phyloP scores from a whole-genome alignment of 139 green algal genomes.

The Chlorella sp. region DNA sequence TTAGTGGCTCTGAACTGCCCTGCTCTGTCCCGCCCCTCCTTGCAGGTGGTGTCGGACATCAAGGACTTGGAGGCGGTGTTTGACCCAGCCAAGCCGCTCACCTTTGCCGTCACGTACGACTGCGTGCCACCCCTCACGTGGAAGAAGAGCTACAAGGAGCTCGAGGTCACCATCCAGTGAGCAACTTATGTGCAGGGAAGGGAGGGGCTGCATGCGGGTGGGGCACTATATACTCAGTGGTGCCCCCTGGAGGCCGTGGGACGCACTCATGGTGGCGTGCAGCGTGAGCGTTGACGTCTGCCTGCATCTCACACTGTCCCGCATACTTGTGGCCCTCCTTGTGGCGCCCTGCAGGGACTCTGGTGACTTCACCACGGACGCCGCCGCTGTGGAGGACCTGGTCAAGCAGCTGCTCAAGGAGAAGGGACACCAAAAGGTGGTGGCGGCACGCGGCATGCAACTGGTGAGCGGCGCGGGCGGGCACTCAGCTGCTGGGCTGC shows the following conservation, averaged over 20 bases:
- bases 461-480: too few relatives aligned
- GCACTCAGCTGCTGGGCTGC: too few relatives aligned
- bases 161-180: slow-evolving; percentile 48
- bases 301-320: too few relatives aligned
- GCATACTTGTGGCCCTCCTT: too few relatives aligned
- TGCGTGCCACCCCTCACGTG: slow-evolving; percentile 43
- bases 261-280: too few relatives aligned
- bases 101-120: slow-evolving; percentile 11
- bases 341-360: slow-evolving; percentile 20
- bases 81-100: slow-evolving; percentile 28
- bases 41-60: slow-evolving; percentile 10
- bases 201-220: too few relatives aligned
- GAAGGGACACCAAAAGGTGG: slow-evolving; percentile 47
- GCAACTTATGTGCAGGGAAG: too few relatives aligned
- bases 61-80: slow-evolving; percentile 40
- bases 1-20: too few relatives aligned
- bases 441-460: slow-evolving; percentile 29
- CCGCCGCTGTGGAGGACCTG: slow-evolving; percentile 41
- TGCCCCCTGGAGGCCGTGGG: too few relatives aligned
- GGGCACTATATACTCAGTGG: too few relatives aligned
- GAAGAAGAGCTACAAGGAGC: slow-evolving; percentile 51
- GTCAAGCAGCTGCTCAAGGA: slow-evolving; percentile 55
- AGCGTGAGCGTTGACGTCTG: too few relatives aligned
- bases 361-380: slow-evolving; percentile 44
- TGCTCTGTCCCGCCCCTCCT: background rate